Evolutionary conservation across 257 asterid species (phyloP).

Genomic region (Capsicum rhomboideum): DNA sequence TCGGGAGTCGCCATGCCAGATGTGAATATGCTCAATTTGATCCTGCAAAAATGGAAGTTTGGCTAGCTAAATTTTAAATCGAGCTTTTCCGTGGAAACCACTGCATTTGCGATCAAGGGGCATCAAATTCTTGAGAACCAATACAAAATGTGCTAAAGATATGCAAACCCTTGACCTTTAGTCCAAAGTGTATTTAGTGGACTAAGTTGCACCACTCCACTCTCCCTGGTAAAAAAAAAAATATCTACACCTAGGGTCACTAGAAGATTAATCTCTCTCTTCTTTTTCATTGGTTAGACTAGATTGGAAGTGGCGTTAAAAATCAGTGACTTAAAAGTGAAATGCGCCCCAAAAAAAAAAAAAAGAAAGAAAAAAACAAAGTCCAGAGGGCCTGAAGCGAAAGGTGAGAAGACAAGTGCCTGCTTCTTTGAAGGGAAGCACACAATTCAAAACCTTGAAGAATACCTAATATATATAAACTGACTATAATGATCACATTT

Average conservation of each 20-base stretch:
- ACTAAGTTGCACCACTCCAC: neutral
- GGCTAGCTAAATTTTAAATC: neutral
- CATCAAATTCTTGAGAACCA: neutral
- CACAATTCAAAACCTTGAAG: neutral
- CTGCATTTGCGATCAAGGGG: neutral
- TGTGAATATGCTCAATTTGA: constrained; percentile 70
- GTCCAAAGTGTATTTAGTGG: neutral
- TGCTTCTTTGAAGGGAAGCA: no score
- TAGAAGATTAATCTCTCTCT: neutral
- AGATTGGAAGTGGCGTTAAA: neutral
- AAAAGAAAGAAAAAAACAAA: neutral
- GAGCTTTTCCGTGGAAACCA: neutral
- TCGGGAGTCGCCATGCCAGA: constrained; percentile 70
- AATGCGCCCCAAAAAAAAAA: no score
- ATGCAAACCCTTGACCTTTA: neutral
- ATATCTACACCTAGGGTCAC: neutral
- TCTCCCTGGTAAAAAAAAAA: neutral
- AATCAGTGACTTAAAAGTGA: neutral
- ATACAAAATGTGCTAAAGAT: neutral
- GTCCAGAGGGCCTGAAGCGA: neutral
- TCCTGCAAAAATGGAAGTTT: constrained; percentile 37
- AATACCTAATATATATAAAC: neutral
- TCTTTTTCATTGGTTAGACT: neutral
- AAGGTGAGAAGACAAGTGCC: neutral
- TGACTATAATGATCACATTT: neutral